A percentile compares a stretch with the other conserved stretches of the same genome.
These are phyloP conservation scores for Dioscorea cayenensis DNA, from an alignment of 116 monocot species.

Conservation along the genomic window DNA sequence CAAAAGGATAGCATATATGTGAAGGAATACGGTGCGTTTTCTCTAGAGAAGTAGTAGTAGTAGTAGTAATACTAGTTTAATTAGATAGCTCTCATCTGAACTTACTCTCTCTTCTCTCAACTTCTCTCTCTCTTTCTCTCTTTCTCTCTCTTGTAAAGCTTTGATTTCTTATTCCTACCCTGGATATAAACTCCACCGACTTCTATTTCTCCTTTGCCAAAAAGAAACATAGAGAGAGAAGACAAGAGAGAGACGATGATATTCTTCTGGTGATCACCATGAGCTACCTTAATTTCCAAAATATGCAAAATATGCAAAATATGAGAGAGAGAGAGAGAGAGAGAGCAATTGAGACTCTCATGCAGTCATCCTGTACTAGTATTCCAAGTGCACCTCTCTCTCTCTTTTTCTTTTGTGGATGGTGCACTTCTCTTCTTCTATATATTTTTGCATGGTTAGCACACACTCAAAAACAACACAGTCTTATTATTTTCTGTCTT, in stretches of 20 bases:
- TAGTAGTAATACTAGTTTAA: not conserved
- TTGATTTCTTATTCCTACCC: slow-evolving; percentile 14
- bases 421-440: not conserved
- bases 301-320: too few species aligned
- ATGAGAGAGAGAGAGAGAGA: not conserved
- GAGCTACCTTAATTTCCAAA: too few species aligned
- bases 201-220: slow-evolving; percentile 5
- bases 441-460: not conserved
- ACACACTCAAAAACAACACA: too few species aligned
- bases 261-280: not conserved
- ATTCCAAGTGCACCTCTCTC: slow-evolving; percentile 3
- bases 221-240: slow-evolving; percentile 8
- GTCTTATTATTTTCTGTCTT: not conserved
- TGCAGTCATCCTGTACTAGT: not conserved
- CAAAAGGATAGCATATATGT: slow-evolving; percentile 17
- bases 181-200: slow-evolving; percentile 22
- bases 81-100: too few species aligned
- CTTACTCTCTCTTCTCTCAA: not conserved
- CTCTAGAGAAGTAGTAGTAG: not conserved
- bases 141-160: slow-evolving; percentile 10
- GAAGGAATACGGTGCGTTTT: slow-evolving; percentile 25
- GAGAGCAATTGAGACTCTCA: not conserved
- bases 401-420: not conserved
- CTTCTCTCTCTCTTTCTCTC: not conserved
- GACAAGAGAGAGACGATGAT: slow-evolving; percentile 13